Evolutionary conservation across 257 asterid species (phyloP).

Genomic region (Rehmannia glutinosa): DNA sequence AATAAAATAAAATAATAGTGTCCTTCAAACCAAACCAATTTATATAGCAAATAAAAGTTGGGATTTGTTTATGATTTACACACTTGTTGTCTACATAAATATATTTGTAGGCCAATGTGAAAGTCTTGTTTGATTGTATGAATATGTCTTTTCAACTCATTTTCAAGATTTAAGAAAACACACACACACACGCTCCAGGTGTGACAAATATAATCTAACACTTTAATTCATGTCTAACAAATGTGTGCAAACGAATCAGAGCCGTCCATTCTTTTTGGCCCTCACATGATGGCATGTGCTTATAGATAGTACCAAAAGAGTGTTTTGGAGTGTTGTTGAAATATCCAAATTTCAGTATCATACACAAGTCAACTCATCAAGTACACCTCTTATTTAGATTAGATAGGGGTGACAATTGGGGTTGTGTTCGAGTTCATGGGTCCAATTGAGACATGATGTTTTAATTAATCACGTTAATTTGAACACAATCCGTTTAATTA

Average conservation of each 20-base stretch:
- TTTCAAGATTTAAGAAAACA: not conserved
- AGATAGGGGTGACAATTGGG: too few species aligned
- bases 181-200: not conserved
- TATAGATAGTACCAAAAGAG: slow-evolving; percentile 29
- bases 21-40: not conserved
- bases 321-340: slow-evolving; percentile 50
- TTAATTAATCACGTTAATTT: too few species aligned
- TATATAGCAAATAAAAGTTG: not conserved
- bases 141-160: slow-evolving; percentile 8
- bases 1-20: too few species aligned
- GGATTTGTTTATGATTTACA: slow-evolving; percentile 5
- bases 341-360: slow-evolving; percentile 30
- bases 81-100: not conserved
- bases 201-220: slow-evolving; percentile 12
- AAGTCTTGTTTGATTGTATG: not conserved
- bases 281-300: slow-evolving; percentile 68
- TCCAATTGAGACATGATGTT: too few species aligned
- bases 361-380: slow-evolving; percentile 43
- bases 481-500: too few species aligned
- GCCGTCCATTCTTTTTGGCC: slow-evolving; percentile 19
- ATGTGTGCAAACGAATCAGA: slow-evolving; percentile 5
- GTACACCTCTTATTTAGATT: too few species aligned
- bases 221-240: not conserved
- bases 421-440: too few species aligned
- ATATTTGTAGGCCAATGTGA: slow-evolving; percentile 19